These are phyloP conservation scores for Mortierella alpina DNA, from an alignment of 192 early-diverging fungal genomes.

Conservation along the genomic window DNA sequence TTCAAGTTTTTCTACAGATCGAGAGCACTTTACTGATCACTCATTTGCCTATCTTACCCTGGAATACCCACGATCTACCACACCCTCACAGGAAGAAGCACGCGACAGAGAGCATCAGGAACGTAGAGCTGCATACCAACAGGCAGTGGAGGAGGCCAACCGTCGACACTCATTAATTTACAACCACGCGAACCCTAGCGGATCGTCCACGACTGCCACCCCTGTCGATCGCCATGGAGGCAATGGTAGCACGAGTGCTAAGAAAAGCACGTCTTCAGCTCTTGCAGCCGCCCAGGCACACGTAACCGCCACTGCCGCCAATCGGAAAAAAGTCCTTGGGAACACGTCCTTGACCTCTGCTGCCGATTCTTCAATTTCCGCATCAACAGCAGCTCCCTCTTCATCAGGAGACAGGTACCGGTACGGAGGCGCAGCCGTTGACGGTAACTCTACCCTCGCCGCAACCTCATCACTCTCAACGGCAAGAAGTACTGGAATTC, in stretches of 20 bases:
- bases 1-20: not conserved
- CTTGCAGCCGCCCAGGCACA: conserved; percentile 36
- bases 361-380: no score
- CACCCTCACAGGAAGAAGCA: conserved; percentile 31
- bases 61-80: not conserved
- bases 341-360: no score
- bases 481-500: no score
- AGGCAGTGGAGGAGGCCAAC: conserved; percentile 45
- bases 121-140: conserved; percentile 25
- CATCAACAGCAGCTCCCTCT: no score
- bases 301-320: conserved; percentile 32
- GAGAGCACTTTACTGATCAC: not conserved
- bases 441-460: no score
- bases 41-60: not conserved
- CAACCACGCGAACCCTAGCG: not conserved
- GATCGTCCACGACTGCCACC: not conserved
- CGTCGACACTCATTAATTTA: not conserved
- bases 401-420: no score
- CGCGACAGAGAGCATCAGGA: conserved; percentile 42
- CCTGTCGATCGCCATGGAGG: not conserved
- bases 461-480: no score
- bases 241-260: not conserved
- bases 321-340: conserved; percentile 2
- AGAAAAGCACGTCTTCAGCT: conserved; percentile 17
- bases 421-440: no score